Base-by-base conservation (phyloP, 768 basidiomycete genomes). In the Panellus pusillus region DNA sequence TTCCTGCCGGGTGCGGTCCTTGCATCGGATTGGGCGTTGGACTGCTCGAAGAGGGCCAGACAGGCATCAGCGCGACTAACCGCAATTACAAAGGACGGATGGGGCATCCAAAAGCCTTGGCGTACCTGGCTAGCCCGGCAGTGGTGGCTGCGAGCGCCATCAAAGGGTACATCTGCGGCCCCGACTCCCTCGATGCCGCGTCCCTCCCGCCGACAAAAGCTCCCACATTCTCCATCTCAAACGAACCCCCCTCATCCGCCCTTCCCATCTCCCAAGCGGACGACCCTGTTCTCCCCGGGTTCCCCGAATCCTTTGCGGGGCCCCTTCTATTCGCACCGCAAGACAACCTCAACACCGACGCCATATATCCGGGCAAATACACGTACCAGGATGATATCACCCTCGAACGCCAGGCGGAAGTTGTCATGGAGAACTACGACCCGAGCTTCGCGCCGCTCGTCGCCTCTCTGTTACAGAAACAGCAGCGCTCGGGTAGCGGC, bases 371-470 rank as follows among this genome's bases (percentile, higher is more conserved):
- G 1, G 96, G 96, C 17, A 98, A 97, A 71, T 98, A 97, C 71
- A 99, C 96, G 6, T 99, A 99, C 71, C 94, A 97, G 71, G 97
- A 99, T 68, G 97, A 98, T 65, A 97, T 99, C 68, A 98, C 96
- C 2, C 92, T 93, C 32, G 88, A 86, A 57, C 83, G 86, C 27
- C 97, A 98, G 69, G 95, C 93, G 2, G 84, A 97, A 64, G 89
- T 98, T 18, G 96, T 98, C 37, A 98, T 98, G 95, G 96, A 99
- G 74, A 99, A 98, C 75, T 98, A 99, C 70, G 96, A 99, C 64
- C 87, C 92, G 0, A 71, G 78, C 0, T 98, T 98, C 68, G 90
- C 96, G 12, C 47, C 74, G 1, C 81, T 83, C 48, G 86, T 91
- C 35, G 79, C 82, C 3, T 72, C 79, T 11, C 70, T 89, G 14